Base-by-base conservation (phyloP, 2,329 filamentous ascomycete species). In the Diplodia mutila region DNA sequence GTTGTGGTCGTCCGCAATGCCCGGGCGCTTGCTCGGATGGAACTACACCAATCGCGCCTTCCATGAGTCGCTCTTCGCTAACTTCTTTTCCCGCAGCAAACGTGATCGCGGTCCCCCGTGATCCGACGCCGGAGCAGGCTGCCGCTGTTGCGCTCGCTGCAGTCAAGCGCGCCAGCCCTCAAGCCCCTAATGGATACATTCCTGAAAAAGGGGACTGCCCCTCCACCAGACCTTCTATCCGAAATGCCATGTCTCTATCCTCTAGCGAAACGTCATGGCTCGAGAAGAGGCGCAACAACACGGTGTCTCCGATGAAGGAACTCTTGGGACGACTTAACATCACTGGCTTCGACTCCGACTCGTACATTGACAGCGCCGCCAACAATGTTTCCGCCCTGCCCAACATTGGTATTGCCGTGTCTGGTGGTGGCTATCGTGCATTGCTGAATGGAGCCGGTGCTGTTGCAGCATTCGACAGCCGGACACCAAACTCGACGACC, bases 351-450 rank as follows among this genome's bases (percentile, higher is more conserved):
- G 89, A 97, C 78, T 90, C 89, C n/a, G 83, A 82, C 1, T 76
- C 80, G 1, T 98, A 95, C 76, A 88, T 98, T 72, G 84, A 89
- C 65, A 80, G 80, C 1, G 77, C 87, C 69, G 79, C 80, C 32
- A 80, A 81, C 69, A 90, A 91, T 77, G 81, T 81, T 0, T 84
- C 84, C 18, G 81, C 83, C 1, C 73, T 90, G 29, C 89, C 89
- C 0, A 91, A 89, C 71, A 89, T 97, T 69, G 92, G 85, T 18
- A 86, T 97, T 70, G 91, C 93, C 12, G 83, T 91, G 53, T 95
- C 92, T 0, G 93, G 93, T 14, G 93, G 93, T 75, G 93, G 93
- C 42, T 97, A 95, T 77, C 85, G 93, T 67, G 93, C 93, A n/a
- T 84, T 96, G 81, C 83, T 94, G 82, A 94, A 91, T 75, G 93